Conservation (phyloP, 371 early-diverging fungal species). For the Rhizopus microsporus region DNA sequence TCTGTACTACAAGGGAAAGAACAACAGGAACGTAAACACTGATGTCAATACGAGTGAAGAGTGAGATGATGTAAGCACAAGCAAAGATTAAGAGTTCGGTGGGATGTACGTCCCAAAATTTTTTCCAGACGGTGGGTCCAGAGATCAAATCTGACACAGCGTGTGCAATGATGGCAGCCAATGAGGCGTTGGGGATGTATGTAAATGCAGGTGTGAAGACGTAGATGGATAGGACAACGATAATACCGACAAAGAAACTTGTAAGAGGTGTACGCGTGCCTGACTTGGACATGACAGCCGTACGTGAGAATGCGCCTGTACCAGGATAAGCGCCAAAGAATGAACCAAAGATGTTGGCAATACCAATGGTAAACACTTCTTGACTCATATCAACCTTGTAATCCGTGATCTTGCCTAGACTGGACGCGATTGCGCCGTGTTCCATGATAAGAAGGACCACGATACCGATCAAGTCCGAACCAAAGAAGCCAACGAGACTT, state of each 20-base stretch:
- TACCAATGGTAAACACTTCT: slow-evolving; percentile 82
- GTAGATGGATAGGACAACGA: slow-evolving; percentile 76
- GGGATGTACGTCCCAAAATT: slow-evolving; percentile 42
- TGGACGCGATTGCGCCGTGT: slow-evolving; percentile 83
- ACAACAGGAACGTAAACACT: slow-evolving; percentile 69
- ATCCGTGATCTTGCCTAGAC: slow-evolving; percentile 71
- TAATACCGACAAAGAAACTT: slow-evolving; percentile 71
- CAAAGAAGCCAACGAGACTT: slow-evolving; percentile 44
- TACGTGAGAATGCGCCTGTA: slow-evolving; percentile 87
- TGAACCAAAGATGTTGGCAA: slow-evolving; percentile 74
- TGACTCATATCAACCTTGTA: slow-evolving; percentile 67
- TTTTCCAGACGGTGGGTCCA: slow-evolving; percentile 51
- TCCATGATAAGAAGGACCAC: slow-evolving; percentile 82
- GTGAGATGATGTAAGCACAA: slow-evolving; percentile 49
- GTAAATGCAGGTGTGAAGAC: slow-evolving; percentile 80
- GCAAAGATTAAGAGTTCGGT: slow-evolving; percentile 41
- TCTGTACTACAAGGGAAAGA: slow-evolving; percentile 63
- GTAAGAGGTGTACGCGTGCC: slow-evolving; percentile 77
- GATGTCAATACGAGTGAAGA: slow-evolving; percentile 66
- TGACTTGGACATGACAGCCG: slow-evolving; percentile 73
- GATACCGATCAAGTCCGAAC: slow-evolving; percentile 61
- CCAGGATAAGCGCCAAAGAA: slow-evolving; percentile 84
- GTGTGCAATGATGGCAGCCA: slow-evolving; percentile 78
- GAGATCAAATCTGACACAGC: slow-evolving; percentile 64
- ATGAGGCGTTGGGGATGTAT: slow-evolving; percentile 77